Evolutionary conservation across 2,329 filamentous ascomycete species (phyloP).

Genomic region (Epichloe sp.): DNA sequence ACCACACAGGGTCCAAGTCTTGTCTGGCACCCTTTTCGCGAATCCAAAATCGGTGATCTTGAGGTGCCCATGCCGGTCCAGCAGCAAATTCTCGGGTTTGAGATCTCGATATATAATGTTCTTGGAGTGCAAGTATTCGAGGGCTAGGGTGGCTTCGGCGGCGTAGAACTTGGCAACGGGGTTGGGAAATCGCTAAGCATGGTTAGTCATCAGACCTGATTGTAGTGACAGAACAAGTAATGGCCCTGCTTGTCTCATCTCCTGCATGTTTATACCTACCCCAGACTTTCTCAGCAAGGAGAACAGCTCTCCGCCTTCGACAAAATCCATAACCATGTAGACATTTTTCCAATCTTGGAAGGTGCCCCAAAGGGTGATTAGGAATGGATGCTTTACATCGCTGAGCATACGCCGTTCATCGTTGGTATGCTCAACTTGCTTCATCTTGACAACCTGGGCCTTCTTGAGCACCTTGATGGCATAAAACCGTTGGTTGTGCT

Average conservation of each 20-base stretch:
- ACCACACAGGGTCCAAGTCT: slow-evolving; percentile 96
- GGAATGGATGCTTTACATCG: slow-evolving; percentile 93
- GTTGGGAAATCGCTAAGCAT: slow-evolving; percentile 81
- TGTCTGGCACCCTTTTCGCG: slow-evolving; percentile 94
- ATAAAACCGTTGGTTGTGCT: slow-evolving; percentile 96
- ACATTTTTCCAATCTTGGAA: slow-evolving; percentile 92
- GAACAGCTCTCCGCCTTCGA: slow-evolving; percentile 95
- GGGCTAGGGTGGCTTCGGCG: slow-evolving; percentile 85
- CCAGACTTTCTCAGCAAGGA: slow-evolving; percentile 90
- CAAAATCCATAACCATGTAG: slow-evolving; percentile 99
- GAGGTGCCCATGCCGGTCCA: slow-evolving; percentile 85
- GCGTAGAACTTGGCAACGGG: slow-evolving; percentile 99
- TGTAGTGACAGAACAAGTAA: neutral
- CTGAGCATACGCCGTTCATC: slow-evolving; percentile 93
- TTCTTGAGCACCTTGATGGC: slow-evolving; percentile 98
- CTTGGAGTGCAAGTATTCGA: slow-evolving; percentile 88
- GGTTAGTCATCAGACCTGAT: neutral
- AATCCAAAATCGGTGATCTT: slow-evolving; percentile 99
- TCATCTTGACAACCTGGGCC: slow-evolving; percentile 98
- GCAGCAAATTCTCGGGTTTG: slow-evolving; percentile 85
- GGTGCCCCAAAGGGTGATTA: slow-evolving; percentile 96
- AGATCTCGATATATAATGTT: slow-evolving; percentile 97
- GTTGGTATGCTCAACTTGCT: slow-evolving; percentile 98
- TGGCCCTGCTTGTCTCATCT: neutral
- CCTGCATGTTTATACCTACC: slow-evolving; percentile 30